Percentiles rank a stretch among this genome's conserved stretches.
These are phyloP conservation scores for Carex sylvatica DNA, from an alignment of 202 grass and related monocot species.

Conservation along the genomic window DNA sequence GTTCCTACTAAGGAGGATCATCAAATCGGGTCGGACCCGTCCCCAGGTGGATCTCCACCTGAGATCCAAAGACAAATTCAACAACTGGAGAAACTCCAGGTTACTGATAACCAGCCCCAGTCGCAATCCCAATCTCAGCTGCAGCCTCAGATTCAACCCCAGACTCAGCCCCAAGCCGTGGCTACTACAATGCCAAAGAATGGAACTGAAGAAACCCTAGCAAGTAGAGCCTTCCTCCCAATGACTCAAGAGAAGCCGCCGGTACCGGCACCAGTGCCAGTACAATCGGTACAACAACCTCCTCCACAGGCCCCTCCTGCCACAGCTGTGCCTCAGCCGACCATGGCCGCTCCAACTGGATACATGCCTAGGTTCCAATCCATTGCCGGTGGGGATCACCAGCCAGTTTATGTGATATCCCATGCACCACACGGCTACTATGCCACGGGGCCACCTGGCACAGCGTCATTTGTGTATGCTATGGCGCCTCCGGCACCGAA, in stretches of 20 bases:
- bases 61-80: conserved; percentile 74
- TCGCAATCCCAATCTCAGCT: not conserved
- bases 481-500: conserved; percentile 38
- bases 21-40: conserved; percentile 36
- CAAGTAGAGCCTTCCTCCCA: conserved; percentile 44
- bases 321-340: conserved; percentile 42
- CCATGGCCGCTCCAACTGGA: conserved; percentile 30
- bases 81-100: conserved; percentile 63
- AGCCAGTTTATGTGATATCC: conserved; percentile 54
- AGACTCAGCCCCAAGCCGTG: not conserved
- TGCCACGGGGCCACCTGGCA: conserved; percentile 30
- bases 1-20: conserved; percentile 54
- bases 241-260: conserved; percentile 31
- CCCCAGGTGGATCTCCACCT: conserved; percentile 39
- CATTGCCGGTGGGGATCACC: conserved; percentile 58
- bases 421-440: conserved; percentile 56
- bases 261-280: not conserved
- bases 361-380: conserved; percentile 40
- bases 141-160: conserved; percentile 28
- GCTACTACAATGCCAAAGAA: conserved; percentile 39
- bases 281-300: conserved; percentile 38
- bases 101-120: conserved; percentile 39
- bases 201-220: conserved; percentile 61
- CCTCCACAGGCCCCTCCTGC: conserved; percentile 17
- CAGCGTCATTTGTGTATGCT: conserved; percentile 46